These are phyloP conservation scores for Bretziella fagacearum DNA, from an alignment of 2,329 filamentous ascomycete species.

Conservation along the genomic window DNA sequence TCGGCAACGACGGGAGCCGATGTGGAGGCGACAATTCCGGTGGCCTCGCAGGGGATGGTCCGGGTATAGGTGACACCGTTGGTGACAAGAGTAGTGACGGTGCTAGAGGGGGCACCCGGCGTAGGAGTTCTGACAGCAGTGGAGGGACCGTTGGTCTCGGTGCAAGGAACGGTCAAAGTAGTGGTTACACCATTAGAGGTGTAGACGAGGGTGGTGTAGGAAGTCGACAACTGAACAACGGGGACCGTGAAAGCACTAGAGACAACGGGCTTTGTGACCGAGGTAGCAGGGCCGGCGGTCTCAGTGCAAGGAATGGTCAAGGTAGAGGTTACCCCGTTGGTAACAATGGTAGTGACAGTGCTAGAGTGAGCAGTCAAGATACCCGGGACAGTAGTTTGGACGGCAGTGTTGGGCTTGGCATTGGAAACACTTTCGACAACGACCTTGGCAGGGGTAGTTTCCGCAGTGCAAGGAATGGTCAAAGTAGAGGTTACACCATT, in stretches of 20 bases:
- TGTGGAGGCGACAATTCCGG: not conserved
- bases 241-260: not conserved
- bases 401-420: not conserved
- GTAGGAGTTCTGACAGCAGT: not conserved
- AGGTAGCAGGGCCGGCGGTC: not conserved
- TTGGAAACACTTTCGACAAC: not conserved
- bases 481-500: not conserved
- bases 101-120: not conserved
- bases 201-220: not conserved
- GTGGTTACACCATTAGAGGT: slow-evolving; percentile 2
- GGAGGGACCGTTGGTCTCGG: not conserved
- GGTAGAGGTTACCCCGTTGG: not conserved
- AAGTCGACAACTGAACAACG: not conserved
- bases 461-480: slow-evolving; percentile 3
- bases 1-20: not conserved
- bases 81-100: not conserved
- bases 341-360: slow-evolving; percentile 2
- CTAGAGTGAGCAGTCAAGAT: not conserved
- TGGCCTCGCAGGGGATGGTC: slow-evolving; percentile 1
- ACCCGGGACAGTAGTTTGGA: not conserved
- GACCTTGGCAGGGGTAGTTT: not conserved
- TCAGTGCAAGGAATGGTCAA: not conserved
- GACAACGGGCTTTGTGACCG: not conserved
- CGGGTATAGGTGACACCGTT: not conserved
- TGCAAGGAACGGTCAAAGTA: slow-evolving; percentile 6